Conservation (phyloP, 2,329 filamentous ascomycete species). For the Colletotrichum scovillei region DNA sequence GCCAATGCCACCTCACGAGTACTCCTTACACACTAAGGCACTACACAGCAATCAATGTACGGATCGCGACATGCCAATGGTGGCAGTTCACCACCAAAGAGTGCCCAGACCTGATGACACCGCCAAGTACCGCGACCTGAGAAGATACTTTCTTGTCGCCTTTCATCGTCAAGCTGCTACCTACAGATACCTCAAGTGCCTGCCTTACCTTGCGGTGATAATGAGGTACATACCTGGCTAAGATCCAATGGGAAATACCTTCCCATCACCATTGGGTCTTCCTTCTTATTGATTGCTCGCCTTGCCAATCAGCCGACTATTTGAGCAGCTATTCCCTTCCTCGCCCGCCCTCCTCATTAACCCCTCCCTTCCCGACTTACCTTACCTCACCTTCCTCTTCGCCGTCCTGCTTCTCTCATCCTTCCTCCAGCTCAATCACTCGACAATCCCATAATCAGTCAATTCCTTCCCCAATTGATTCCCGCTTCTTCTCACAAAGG, state of each 20-base stretch:
- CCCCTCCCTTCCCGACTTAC: neutral
- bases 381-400: neutral
- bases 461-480: conserved; percentile 13
- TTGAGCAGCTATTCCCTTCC: conserved; percentile 26
- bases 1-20: conserved; percentile 10
- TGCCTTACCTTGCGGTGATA: too few species aligned
- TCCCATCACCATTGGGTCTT: neutral
- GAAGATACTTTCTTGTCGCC: neutral
- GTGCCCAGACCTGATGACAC: neutral
- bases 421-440: conserved; percentile 14
- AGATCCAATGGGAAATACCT: too few species aligned
- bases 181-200: too few species aligned
- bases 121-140: neutral
- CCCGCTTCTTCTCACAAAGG: neutral
- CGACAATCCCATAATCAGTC: conserved; percentile 12
- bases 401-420: conserved; percentile 3
- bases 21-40: neutral
- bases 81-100: neutral
- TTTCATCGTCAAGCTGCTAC: neutral
- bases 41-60: too few species aligned
- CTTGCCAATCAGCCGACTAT: conserved; percentile 9
- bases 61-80: neutral
- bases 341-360: conserved; percentile 4
- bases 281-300: neutral
- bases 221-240: too few species aligned